Conservation (phyloP, 768 basidiomycete species). For the Roridomyces roridus region DNA sequence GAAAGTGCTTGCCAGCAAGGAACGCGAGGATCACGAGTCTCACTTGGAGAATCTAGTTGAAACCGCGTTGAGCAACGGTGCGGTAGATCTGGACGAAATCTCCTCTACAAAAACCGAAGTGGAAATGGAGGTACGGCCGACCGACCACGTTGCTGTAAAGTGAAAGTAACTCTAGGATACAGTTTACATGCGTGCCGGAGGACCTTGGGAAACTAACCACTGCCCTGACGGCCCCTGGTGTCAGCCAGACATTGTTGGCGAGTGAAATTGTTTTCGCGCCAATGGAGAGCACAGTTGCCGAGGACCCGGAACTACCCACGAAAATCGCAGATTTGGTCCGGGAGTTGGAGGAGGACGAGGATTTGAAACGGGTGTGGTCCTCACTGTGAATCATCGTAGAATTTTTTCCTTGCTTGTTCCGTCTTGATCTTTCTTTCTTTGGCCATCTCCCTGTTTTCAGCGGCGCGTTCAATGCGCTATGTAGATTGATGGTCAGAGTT, state of each 20-base stretch:
- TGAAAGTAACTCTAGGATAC: background rate
- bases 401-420: constrained; percentile 66
- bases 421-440: constrained; percentile 61
- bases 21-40: constrained; percentile 27
- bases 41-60: constrained; percentile 36
- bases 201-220: constrained; percentile 43
- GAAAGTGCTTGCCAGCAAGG: constrained; percentile 39
- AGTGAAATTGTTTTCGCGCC: constrained; percentile 54
- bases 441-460: constrained; percentile 63
- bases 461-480: constrained; percentile 68
- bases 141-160: background rate
- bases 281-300: constrained; percentile 34
- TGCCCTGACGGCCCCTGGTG: constrained; percentile 35
- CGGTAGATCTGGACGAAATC: constrained; percentile 46
- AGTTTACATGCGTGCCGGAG: constrained; percentile 48
- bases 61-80: constrained; percentile 39
- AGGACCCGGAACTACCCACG: constrained; percentile 32
- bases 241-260: constrained; percentile 35
- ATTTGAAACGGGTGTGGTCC: constrained; percentile 52
- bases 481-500: background rate
- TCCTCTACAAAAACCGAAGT: constrained; percentile 37
- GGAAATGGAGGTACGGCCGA: constrained; percentile 41
- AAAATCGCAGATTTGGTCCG: constrained; percentile 42
- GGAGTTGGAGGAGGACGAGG: constrained; percentile 49
- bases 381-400: constrained; percentile 56